These are phyloP conservation scores for Fusarium sp. DNA, from an alignment of 2,329 filamentous ascomycete genomes.

Conservation along the genomic window DNA sequence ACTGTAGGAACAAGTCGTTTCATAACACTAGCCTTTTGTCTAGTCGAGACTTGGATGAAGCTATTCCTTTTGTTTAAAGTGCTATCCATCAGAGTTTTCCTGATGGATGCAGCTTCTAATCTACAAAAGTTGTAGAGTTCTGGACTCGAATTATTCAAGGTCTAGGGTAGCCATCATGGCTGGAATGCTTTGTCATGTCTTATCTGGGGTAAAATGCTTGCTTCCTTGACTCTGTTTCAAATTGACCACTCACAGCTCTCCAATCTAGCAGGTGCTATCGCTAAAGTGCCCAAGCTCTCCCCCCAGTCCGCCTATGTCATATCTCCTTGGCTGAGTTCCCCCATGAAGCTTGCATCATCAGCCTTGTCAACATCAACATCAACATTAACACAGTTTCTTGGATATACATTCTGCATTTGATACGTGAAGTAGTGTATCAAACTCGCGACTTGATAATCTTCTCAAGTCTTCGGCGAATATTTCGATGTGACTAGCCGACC, in stretches of 20 bases:
- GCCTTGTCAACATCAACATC: slow-evolving; percentile 28
- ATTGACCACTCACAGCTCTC: slow-evolving; percentile 22
- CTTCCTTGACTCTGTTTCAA: not conserved
- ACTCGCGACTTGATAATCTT: not conserved
- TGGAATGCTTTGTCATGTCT: slow-evolving; percentile 16
- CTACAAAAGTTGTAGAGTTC: not conserved
- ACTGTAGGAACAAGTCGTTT: slow-evolving; percentile 1
- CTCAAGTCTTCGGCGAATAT: not conserved
- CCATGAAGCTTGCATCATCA: slow-evolving; percentile 23
- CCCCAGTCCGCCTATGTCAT: slow-evolving; percentile 19
- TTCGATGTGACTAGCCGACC: slow-evolving; percentile 40
- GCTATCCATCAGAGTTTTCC: not conserved
- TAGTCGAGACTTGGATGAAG: not conserved
- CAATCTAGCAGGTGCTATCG: slow-evolving; percentile 24
- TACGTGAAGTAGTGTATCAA: not conserved
- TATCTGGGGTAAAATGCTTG: slow-evolving; percentile 5
- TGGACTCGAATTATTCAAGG: not conserved
- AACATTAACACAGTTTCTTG: slow-evolving; percentile 11
- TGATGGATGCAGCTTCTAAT: not conserved
- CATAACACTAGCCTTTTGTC: not conserved
- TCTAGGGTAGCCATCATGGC: slow-evolving; percentile 19
- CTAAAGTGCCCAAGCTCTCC: slow-evolving; percentile 38
- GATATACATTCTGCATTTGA: not conserved
- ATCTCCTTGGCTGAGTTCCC: slow-evolving; percentile 6
- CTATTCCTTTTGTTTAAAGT: not conserved